These are phyloP conservation scores for Fusarium agapanthi DNA, from an alignment of 2,329 filamentous ascomycete genomes.

Conservation along the genomic window DNA sequence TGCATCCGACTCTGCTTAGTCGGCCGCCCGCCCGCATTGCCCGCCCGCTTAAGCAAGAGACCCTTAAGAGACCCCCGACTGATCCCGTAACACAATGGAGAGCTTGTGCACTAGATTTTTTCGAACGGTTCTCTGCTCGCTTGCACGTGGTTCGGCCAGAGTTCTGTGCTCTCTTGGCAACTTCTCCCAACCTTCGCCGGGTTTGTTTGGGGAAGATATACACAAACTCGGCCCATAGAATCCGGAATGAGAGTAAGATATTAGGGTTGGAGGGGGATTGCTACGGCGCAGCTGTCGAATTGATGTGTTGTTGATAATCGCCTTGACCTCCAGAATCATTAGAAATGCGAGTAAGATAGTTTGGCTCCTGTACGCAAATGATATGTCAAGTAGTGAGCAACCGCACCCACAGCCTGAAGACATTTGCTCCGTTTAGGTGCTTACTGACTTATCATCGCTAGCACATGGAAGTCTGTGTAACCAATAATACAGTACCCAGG, in stretches of 20 bases:
- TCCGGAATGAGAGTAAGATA: not conserved
- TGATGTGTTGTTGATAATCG: not conserved
- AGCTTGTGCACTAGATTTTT: not conserved
- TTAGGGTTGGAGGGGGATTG: not conserved
- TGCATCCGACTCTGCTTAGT: constrained; percentile 33
- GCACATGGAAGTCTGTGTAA: constrained; percentile 13
- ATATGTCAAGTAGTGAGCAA: constrained; percentile 13
- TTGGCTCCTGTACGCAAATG: not conserved
- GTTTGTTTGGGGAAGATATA: not conserved
- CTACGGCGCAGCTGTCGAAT: not conserved
- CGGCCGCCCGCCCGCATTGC: constrained; percentile 37
- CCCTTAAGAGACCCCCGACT: constrained; percentile 2
- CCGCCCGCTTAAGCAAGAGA: constrained; percentile 10
- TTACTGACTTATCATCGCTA: not conserved
- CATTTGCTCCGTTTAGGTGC: not conserved
- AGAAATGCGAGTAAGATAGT: not conserved
- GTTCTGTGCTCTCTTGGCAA: not conserved
- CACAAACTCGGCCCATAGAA: not conserved
- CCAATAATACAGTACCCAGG: not conserved
- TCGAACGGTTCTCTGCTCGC: constrained; percentile 1
- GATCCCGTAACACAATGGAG: not conserved
- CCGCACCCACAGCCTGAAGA: not conserved
- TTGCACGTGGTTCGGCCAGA: constrained; percentile 4
- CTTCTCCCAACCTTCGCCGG: not conserved
- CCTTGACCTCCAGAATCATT: not conserved